Conservation (phyloP, 2,329 filamentous ascomycete genomes). For the Alternaria triticimaculans region DNA sequence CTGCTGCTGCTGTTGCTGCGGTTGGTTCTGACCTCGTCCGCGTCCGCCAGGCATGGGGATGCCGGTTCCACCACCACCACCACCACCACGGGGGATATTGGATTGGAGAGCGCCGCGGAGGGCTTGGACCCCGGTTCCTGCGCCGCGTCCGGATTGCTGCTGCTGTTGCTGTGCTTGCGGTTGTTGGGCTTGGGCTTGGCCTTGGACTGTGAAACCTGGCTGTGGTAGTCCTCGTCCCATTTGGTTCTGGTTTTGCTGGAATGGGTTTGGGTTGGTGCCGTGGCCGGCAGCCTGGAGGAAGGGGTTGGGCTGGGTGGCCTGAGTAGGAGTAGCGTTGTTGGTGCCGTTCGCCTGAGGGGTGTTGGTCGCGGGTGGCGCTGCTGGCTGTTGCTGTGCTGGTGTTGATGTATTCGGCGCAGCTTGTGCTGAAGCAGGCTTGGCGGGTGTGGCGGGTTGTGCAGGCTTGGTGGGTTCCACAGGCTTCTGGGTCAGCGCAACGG, state of each 20-base stretch:
- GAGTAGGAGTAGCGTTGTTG: slow-evolving; percentile 12
- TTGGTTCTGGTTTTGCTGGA: slow-evolving; percentile 17
- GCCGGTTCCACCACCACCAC: slow-evolving; percentile 28
- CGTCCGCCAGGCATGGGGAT: slow-evolving; percentile 43
- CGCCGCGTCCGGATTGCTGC: slow-evolving; percentile 18
- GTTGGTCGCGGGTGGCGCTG: neutral
- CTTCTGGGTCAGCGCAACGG: slow-evolving; percentile 75
- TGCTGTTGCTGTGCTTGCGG: slow-evolving; percentile 30
- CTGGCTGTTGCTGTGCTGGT: slow-evolving; percentile 23
- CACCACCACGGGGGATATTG: slow-evolving; percentile 41
- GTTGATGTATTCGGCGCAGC: slow-evolving; percentile 6
- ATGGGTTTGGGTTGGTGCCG: slow-evolving; percentile 16
- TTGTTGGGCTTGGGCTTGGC: slow-evolving; percentile 21
- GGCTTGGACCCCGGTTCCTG: slow-evolving; percentile 31
- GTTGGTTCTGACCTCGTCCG: slow-evolving; percentile 19
- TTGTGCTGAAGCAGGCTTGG: slow-evolving; percentile 15
- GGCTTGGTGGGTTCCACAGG: slow-evolving; percentile 32
- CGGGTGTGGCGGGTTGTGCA: slow-evolving; percentile 26
- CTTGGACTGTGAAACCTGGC: slow-evolving; percentile 30
- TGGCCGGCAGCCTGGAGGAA: slow-evolving; percentile 21
- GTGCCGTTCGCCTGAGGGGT: slow-evolving; percentile 24
- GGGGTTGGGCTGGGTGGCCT: slow-evolving; percentile 17
- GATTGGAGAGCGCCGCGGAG: slow-evolving; percentile 38
- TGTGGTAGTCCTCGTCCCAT: slow-evolving; percentile 30
- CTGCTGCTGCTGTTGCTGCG: slow-evolving; percentile 14